A percentile compares a stretch with the other conserved stretches of the same genome.
These are phyloP conservation scores for Colletotrichum somersetense DNA, from an alignment of 2,329 filamentous ascomycete species.

Conservation along the genomic window DNA sequence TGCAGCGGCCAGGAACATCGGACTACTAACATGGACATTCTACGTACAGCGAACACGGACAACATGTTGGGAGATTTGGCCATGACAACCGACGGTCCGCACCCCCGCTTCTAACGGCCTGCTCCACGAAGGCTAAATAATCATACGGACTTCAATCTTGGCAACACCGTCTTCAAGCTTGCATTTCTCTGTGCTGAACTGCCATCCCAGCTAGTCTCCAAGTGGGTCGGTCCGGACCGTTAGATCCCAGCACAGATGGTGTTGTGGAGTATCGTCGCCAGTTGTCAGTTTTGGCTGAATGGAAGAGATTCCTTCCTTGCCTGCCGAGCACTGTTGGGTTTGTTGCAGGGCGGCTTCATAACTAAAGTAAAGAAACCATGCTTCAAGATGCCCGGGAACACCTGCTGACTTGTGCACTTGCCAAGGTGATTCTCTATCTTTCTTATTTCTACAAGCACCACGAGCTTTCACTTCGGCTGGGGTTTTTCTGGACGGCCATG, in stretches of 20 bases:
- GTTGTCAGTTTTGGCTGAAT: constrained; percentile 55
- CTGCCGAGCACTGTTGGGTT: constrained; percentile 50
- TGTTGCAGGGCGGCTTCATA: constrained; percentile 56
- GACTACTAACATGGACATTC: not conserved
- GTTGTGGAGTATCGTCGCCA: constrained; percentile 64
- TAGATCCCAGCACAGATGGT: constrained; percentile 71
- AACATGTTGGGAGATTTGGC: constrained; percentile 56
- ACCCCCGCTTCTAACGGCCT: not conserved
- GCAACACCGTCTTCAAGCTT: constrained; percentile 63
- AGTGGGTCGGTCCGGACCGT: constrained; percentile 60
- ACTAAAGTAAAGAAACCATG: constrained; percentile 50
- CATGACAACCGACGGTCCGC: constrained; percentile 57
- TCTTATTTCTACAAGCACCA: constrained; percentile 59
- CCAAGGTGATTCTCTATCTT: constrained; percentile 55
- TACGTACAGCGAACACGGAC: constrained; percentile 48
- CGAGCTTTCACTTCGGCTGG: constrained; percentile 55
- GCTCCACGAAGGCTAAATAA: not conserved
- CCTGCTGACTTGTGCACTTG: not conserved
- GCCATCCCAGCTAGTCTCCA: constrained; percentile 68
- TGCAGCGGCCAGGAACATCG: not conserved
- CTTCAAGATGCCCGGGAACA: too few species aligned
- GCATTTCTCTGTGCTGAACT: constrained; percentile 68
- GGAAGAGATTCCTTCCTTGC: constrained; percentile 50
- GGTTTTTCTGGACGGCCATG: constrained; percentile 58
- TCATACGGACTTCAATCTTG: constrained; percentile 58